Evolutionary conservation across 345 rosid genomes (phyloP).

Genomic region (Citrus sinensis): DVS_A1.0 CM039162.1:32248501-32249000

Average conservation of each 20-base stretch:
- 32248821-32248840: not conserved
- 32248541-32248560: not conserved
- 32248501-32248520: conserved; percentile 78
- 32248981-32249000: conserved; percentile 77
- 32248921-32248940: conserved; percentile 98
- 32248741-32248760: conserved; percentile 85
- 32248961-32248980: conserved; percentile 65
- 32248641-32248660: conserved; percentile 90
- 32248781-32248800: conserved; percentile 32
- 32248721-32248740: conserved; percentile 65
- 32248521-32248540: conserved; percentile 5
- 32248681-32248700: conserved; percentile 49
- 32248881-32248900: not conserved
- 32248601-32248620: conserved; percentile 86
- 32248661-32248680: conserved; percentile 79
- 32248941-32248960: conserved; percentile 92
- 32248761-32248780: conserved; percentile 91
- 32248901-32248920: conserved; percentile 83
- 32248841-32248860: not conserved
- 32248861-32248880: not conserved
- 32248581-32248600: not conserved
- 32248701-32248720: conserved; percentile 90
- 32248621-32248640: conserved; percentile 99
- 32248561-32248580: conserved; percentile 4
- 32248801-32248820: not conserved